These are phyloP conservation scores for Triticum turgidum DNA, from an alignment of 176 grass and related monocot species.

Conservation along the genomic window DNA sequence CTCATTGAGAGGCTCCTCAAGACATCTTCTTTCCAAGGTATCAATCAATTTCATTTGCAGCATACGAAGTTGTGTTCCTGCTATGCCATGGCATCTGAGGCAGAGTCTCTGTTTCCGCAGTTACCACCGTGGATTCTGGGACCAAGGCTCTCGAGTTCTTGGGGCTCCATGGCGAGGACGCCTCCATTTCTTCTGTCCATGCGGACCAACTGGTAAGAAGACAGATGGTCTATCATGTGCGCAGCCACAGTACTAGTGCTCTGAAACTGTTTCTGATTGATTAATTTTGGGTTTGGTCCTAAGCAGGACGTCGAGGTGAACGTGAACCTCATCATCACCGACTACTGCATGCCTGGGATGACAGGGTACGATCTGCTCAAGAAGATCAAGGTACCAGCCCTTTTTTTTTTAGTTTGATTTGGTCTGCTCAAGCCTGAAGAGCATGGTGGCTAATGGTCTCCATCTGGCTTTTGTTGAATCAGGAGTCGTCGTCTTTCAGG, in stretches of 20 bases:
- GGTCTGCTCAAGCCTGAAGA: conserved; percentile 5
- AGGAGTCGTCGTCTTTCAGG: conserved; percentile 77
- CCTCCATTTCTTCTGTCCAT: conserved; percentile 26
- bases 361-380: conserved; percentile 94
- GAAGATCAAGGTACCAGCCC: conserved; percentile 74
- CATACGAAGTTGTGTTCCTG: neutral
- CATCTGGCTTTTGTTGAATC: conserved; percentile 23
- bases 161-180: conserved; percentile 50
- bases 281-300: conserved; percentile 25
- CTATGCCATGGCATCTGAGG: neutral
- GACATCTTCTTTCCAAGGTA: conserved; percentile 89
- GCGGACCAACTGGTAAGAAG: conserved; percentile 58
- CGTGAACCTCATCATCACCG: conserved; percentile 95
- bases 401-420: neutral
- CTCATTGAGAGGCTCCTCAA: conserved; percentile 86
- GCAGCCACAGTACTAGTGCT: neutral
- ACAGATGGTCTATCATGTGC: neutral
- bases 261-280: conserved; percentile 15
- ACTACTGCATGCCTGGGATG: conserved; percentile 98
- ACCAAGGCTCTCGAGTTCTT: conserved; percentile 79
- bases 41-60: neutral
- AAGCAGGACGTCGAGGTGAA: conserved; percentile 76
- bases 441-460: neutral
- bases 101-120: conserved; percentile 30
- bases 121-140: conserved; percentile 84